These are phyloP conservation scores for Amyloporia xantha DNA, from an alignment of 768 basidiomycete species.

Conservation along the genomic window DNA sequence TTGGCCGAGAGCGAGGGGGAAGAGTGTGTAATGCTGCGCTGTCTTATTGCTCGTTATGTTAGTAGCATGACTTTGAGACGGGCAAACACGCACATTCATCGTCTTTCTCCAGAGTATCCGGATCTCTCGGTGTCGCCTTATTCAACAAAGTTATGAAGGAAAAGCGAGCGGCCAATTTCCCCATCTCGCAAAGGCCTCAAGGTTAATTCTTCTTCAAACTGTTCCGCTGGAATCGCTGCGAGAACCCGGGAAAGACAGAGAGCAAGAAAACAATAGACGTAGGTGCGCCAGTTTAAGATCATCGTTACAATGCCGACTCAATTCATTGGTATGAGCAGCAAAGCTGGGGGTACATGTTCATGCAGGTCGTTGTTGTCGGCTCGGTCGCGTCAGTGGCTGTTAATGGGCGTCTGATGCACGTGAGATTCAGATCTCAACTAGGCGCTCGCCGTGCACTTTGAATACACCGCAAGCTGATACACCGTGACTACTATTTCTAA, in stretches of 20 bases:
- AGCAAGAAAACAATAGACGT: neutral
- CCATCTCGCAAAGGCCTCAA: conserved; percentile 72
- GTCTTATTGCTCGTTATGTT: neutral
- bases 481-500: no score
- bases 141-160: conserved; percentile 63
- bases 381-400: neutral
- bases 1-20: conserved; percentile 83
- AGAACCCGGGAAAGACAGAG: conserved; percentile 1
- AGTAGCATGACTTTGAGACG: neutral
- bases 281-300: neutral
- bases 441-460: no score
- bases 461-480: no score
- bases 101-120: conserved; percentile 35
- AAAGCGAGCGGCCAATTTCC: conserved; percentile 73
- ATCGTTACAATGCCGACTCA: neutral
- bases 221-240: conserved; percentile 27
- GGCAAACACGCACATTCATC: conserved; percentile 42
- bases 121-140: conserved; percentile 49
- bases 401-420: neutral
- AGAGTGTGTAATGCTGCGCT: conserved; percentile 85
- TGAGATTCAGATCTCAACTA: neutral
- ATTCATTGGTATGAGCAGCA: neutral
- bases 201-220: conserved; percentile 48
- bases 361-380: neutral
- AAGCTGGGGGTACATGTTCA: neutral